Base-by-base conservation (phyloP, 2,329 filamentous ascomycete genomes). In the Hortaea werneckii region DNA sequence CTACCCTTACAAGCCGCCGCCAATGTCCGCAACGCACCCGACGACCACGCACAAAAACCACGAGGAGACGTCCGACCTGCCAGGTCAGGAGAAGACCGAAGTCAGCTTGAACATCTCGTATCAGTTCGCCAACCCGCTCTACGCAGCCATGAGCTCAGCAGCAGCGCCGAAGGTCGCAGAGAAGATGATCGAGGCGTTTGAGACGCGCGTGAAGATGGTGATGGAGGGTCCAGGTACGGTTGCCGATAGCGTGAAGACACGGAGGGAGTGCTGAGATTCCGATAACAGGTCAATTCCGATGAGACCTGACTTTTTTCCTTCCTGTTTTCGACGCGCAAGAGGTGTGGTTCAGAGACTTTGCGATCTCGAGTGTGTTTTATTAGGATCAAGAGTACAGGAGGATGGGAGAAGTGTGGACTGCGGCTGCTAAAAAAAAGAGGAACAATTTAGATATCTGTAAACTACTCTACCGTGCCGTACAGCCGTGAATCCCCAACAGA, bases 131-230 rank as follows among this genome's bases (percentile, higher is more conserved):
- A 96, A 89, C 66, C 87, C 89, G n/a, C 64, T 95, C 46, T 94
- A 95, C 68, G 82, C 81, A 37, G 80, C 85, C 13, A 72, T 95
- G 61, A 92, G 89, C 63, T 76, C 80, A 34, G 83, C 85, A 30
- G 82, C 92, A 26, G 87, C 87, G 53, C 83, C 87, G 29, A 87
- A 86, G 67, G 80, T 95, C 52, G 90, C 87, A 1, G 81, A 80
- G 4, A 74, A 85, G 53, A 95, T 98, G 88, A 85, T 96, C 54
- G 82, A 86, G 64, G 90, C 92, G 1, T 98, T 98, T 70, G 89
- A 95, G 70, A 78, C 79, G 66, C 76, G 85, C 59, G 88, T 92
- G 5, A 72, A 71, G 60, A 70, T 77, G 57, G 62, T 87, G 41
- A 45, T 71, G 52, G 56, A 58, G 37, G 53, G 52, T 6, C 53